Base-by-base conservation (phyloP, 768 basidiomycete species). In the Lactifluus subvellereus region DNA sequence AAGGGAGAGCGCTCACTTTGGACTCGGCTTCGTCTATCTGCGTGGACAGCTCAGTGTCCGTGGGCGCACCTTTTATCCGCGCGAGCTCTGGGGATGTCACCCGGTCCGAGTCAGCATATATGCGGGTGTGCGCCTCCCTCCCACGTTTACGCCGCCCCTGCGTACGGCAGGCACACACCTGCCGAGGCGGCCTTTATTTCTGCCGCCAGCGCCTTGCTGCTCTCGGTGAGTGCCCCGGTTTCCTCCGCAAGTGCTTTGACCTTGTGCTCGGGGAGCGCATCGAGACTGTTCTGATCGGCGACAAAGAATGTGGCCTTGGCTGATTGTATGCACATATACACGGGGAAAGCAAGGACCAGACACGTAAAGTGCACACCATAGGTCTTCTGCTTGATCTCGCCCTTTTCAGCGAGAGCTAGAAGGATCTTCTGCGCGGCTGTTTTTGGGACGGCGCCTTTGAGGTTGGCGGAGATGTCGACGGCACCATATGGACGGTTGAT, bases 401-500 rank as follows among this genome's bases (percentile, higher is more conserved):
- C 91, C 71, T 86, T 92, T 67, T 95, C 94, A n/a, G 94, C 87
- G 18, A 96, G 80, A 1, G 84, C 76, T 2, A 82, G 75, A 14
- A 96, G 79, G 51, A 95, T 88, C 76, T 96, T 97, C 71, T 93
- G 91, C 0, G 87, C 86, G 2, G 86, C 79, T 2, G 91, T 76
- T 72, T 97, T 97, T 7, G 91, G 85, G 5, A 96, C 86, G 10
- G 87, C 87, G 55, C 91, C 91, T 74, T 95, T 95, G 35, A 97
- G 76, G 74, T 97, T 97, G 10, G 93, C 91, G 16, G 89, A 82
- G 6, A 96, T 86, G 72, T 97, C 94, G 40, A 94, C 93, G 64
- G 91, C 92, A 8, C 93, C 93, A 70, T 87, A 95, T 6, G 93
- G 93, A n/a, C 93, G 82, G 74, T 96, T 96, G 84, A 93, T 91